Percentiles rank a stretch among this genome's conserved stretches.
phyloP scores from a whole-genome alignment of 495 filamentous ascomycete genomes.

The Niebla homalea region DNA sequence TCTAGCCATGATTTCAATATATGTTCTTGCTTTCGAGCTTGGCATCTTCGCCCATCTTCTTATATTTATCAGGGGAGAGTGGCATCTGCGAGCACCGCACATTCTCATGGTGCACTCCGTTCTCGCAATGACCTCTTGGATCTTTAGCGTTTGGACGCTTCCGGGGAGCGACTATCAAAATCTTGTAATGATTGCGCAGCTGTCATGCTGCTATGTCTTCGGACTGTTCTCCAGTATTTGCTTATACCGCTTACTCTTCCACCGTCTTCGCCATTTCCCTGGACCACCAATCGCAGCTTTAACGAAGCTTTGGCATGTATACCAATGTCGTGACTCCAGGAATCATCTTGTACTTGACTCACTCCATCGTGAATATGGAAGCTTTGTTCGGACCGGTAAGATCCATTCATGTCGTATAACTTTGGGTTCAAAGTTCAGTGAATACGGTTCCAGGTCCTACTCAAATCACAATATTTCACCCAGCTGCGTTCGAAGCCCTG shows the following conservation, averaged over 20 bases:
- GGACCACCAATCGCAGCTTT: neutral
- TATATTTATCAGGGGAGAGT: constrained; percentile 5
- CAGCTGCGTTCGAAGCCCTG: neutral
- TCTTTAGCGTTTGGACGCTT: no score
- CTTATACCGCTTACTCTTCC: neutral
- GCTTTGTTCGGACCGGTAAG: neutral
- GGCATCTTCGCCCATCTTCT: no score
- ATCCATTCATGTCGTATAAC: no score
- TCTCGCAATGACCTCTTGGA: no score
- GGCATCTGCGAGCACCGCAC: neutral
- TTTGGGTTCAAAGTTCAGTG: no score
- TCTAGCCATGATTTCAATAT: no score
- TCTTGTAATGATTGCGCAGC: no score
- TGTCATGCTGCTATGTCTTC: no score
- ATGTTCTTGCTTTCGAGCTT: no score
- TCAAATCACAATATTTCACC: neutral
- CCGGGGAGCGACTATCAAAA: no score
- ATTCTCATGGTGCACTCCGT: neutral
- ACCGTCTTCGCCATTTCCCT: neutral
- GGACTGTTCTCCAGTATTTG: neutral
- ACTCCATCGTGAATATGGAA: neutral
- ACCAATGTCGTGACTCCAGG: neutral
- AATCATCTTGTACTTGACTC: neutral
- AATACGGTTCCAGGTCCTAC: neutral
- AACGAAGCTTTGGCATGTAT: neutral